These are phyloP conservation scores for Coniella vitis DNA, from an alignment of 2,329 filamentous ascomycete species.

Conservation along the genomic window DNA sequence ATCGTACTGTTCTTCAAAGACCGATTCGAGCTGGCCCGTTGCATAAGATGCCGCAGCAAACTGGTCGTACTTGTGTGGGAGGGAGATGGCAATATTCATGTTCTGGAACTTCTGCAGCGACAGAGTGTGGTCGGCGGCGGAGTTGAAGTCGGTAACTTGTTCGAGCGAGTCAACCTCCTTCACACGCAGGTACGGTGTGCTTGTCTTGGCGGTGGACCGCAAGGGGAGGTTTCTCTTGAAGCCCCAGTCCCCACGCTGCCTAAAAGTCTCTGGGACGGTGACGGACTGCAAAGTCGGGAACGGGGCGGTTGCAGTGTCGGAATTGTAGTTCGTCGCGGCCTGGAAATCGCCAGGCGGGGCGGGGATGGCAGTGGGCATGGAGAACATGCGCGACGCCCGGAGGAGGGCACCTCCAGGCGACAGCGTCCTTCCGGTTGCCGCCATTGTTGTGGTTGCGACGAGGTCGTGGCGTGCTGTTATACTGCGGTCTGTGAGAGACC, in stretches of 20 bases:
- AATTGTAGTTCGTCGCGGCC: slow-evolving; percentile 42
- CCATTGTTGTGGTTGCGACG: slow-evolving; percentile 20
- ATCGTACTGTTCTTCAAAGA: slow-evolving; percentile 54
- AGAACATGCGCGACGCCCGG: slow-evolving; percentile 83
- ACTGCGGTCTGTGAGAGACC: background rate
- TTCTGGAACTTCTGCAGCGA: slow-evolving; percentile 84
- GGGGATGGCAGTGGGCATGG: slow-evolving; percentile 70
- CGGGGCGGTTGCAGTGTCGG: slow-evolving; percentile 64
- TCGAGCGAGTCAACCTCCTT: slow-evolving; percentile 77
- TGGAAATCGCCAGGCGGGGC: slow-evolving; percentile 46
- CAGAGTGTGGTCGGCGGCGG: slow-evolving; percentile 72
- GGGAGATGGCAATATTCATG: slow-evolving; percentile 64
- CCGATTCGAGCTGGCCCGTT: slow-evolving; percentile 37
- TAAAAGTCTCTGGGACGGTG: slow-evolving; percentile 65
- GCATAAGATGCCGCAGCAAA: slow-evolving; percentile 10
- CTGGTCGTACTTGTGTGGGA: slow-evolving; percentile 27
- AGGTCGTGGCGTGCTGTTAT: background rate
- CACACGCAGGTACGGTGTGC: slow-evolving; percentile 70
- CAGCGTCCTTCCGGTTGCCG: slow-evolving; percentile 26
- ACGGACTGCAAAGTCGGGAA: slow-evolving; percentile 82
- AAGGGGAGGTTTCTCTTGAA: slow-evolving; percentile 78
- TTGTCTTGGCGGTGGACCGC: slow-evolving; percentile 64
- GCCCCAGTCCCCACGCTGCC: slow-evolving; percentile 81
- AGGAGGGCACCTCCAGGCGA: slow-evolving; percentile 65
- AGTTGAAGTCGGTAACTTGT: slow-evolving; percentile 82